Evolutionary conservation across 1,284 basidiomycete species (phyloP).

Genomic region (Cerrena zonata): DNA sequence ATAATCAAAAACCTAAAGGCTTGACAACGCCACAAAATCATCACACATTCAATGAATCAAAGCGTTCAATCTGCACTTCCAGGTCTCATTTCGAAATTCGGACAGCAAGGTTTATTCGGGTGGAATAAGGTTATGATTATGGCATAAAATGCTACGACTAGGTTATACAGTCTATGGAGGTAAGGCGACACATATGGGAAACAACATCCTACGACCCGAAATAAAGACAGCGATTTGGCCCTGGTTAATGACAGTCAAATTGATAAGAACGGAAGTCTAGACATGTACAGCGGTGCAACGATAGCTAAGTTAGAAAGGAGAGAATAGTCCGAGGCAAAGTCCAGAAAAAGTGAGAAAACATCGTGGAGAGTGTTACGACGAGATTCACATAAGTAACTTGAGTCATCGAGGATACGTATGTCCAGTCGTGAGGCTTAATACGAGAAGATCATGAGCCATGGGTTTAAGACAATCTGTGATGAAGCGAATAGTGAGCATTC

Average conservation of each 20-base stretch:
- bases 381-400: neutral
- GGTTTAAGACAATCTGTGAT: slow-evolving; percentile 64
- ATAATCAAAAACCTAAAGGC: too few species aligned
- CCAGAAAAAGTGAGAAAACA: neutral
- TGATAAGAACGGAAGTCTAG: neutral
- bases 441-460: slow-evolving; percentile 69
- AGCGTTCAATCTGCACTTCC: too few species aligned
- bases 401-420: neutral
- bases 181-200: neutral
- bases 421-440: slow-evolving; percentile 31
- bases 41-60: too few species aligned
- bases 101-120: too few species aligned
- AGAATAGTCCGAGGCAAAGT: neutral
- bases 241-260: neutral
- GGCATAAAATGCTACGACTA: neutral
- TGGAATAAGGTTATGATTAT: neutral
- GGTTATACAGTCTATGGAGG: neutral
- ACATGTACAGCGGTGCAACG: neutral
- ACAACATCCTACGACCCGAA: neutral
- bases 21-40: too few species aligned
- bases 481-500: too few species aligned
- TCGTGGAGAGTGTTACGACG: neutral
- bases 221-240: neutral
- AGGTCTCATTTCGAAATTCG: too few species aligned
- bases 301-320: neutral